Evolutionary conservation across 495 filamentous ascomycete species (phyloP), one percentile per base, ranked within the genome.

Genomic region (Glutinoglossum americanum): DNA sequence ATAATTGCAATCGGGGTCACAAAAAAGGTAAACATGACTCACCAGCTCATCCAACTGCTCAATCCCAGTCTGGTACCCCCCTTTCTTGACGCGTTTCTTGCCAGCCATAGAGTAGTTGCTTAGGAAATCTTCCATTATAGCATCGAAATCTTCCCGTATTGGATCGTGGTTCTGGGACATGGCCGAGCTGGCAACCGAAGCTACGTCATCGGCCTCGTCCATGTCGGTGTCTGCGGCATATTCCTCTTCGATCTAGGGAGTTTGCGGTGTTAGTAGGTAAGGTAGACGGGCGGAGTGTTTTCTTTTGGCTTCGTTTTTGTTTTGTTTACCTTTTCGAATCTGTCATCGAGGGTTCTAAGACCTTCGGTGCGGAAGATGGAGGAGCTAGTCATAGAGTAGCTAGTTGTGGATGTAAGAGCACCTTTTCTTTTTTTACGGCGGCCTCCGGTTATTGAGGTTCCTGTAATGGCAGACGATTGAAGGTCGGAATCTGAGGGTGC

Each of bases 351-450:
- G 11, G 89, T 76, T 5, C 81, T 80, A 39, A 89, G 76, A n/a
- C 87, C 87, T 60, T 95, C 92, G 1, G 90, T 97, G 45, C 93
- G 79, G 23, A 83, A 79, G 7, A 97, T 73, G 0, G 89, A 83
- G 0, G 92, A 95, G 6, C 86, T 94, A 0, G 84, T 89, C 93
- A 97, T 99, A n/a, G 88, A 94, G 71, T 94, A 97, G 17, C 78
- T 76, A 6, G 90, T 90, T 0, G 84, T 85, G 63, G 84, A 86
- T 23, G 92, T 96, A 67, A 92, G 67, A 21, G 92, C 89, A 49
- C 88, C 88, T 69, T 89, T 92, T 60, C 87, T 78, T 78, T 90
- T 93, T 79, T 94, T 97, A 35, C 74, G 73, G 1, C 85, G 80
- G 17, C 80, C 78, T 28, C 77, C 76, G 61, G 77, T 62, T 44